A percentile compares a stretch with the other conserved stretches of the same genome.
These are phyloP conservation scores for Quercus suber DNA, from an alignment of 306 rosid genomes.

Conservation along the genomic window DNA sequence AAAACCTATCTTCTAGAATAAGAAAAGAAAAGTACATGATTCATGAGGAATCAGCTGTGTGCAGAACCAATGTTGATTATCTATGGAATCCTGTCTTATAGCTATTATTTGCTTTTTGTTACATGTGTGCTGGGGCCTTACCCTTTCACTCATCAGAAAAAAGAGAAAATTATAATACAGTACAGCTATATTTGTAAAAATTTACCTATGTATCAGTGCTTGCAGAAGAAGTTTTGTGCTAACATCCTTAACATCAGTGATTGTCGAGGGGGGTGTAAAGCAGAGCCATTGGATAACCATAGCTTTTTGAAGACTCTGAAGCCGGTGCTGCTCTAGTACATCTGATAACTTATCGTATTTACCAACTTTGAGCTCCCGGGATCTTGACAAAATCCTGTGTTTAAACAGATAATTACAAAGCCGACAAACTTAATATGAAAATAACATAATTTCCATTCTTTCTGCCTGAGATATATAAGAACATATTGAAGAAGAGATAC, in stretches of 20 bases:
- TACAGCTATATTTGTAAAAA: neutral
- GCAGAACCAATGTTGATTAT: neutral
- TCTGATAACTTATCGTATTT: slow-evolving; percentile 59
- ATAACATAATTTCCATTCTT: slow-evolving; percentile 15
- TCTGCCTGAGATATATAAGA: slow-evolving; percentile 5
- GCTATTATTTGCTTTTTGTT: neutral
- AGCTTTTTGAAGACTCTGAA: slow-evolving; percentile 92
- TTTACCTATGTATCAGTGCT: slow-evolving; percentile 83
- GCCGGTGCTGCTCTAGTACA: slow-evolving; percentile 87
- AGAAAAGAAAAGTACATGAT: neutral
- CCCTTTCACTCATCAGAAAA: neutral
- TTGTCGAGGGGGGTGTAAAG: slow-evolving; percentile 95
- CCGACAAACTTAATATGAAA: neutral
- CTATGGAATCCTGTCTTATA: neutral
- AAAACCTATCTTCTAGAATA: neutral
- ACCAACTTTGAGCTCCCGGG: slow-evolving; percentile 74
- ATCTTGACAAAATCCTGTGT: slow-evolving; percentile 91
- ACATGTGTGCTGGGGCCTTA: neutral
- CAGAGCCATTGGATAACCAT: slow-evolving; percentile 97
- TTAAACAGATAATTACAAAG: slow-evolving; percentile 28
- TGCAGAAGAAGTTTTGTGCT: slow-evolving; percentile 73
- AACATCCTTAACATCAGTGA: slow-evolving; percentile 61
- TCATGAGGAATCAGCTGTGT: slow-evolving; percentile 19
- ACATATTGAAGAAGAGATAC: neutral
- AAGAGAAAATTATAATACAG: neutral